These are phyloP conservation scores for Asterella californica DNA, from an alignment of 225 moss, liverwort and hornwort genomes.

Conservation along the genomic window DNA sequence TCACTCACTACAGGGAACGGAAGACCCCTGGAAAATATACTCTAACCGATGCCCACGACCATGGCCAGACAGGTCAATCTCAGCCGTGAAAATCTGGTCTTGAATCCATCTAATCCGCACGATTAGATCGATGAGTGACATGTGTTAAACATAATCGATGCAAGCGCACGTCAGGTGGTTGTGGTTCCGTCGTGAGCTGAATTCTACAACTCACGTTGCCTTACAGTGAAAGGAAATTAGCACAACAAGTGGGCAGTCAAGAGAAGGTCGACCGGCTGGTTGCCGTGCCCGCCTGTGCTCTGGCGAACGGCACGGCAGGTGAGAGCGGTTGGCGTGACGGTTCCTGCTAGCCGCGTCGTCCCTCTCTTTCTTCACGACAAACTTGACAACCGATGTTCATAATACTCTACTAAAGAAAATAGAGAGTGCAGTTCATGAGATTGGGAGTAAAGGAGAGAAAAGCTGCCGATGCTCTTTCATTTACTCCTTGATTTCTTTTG, in stretches of 20 bases:
- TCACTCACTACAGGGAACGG: background rate
- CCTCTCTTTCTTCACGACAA: conserved; percentile 1
- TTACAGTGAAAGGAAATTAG: background rate
- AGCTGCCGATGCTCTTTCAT: background rate
- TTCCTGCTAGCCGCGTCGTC: background rate
- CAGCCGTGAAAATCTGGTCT: background rate
- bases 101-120: too few relatives aligned
- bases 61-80: background rate
- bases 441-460: background rate
- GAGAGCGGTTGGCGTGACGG: conserved; percentile 5
- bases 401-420: background rate
- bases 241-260: background rate
- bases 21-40: background rate
- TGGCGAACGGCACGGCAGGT: conserved; percentile 1
- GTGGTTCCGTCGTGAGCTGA: background rate
- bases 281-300: background rate
- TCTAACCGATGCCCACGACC: background rate
- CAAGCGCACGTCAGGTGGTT: conserved; percentile 2
- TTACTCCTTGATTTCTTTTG: background rate
- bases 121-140: background rate
- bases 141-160: background rate
- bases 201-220: background rate
- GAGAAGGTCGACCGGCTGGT: background rate
- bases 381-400: background rate
- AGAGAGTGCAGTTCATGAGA: conserved; percentile 7